Percentiles rank a stretch among this genome's conserved stretches.
Evolutionary conservation across 202 grass and related monocot genomes (phyloP).

Genomic region (Carex arenaria): DNA sequence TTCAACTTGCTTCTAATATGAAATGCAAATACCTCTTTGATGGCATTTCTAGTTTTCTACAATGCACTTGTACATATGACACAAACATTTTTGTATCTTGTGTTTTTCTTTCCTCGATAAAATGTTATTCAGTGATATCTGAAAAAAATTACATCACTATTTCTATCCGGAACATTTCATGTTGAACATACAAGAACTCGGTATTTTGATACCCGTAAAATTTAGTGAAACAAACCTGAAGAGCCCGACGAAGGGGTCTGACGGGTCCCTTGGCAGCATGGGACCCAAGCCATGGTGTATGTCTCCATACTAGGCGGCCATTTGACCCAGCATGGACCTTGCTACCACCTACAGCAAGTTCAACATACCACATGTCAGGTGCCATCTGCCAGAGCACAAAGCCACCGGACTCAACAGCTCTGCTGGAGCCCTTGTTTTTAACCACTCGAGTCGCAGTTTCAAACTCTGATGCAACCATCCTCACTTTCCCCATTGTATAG

Average conservation of each 20-base stretch:
- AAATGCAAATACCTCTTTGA: background rate
- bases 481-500: conserved; percentile 95
- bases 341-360: conserved; percentile 91
- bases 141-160: no score
- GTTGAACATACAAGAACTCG: background rate
- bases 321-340: conserved; percentile 95
- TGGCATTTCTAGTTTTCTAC: no score
- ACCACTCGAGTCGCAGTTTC: conserved; percentile 84
- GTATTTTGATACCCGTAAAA: background rate
- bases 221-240: conserved; percentile 44
- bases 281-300: conserved; percentile 96
- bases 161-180: background rate
- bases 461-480: conserved; percentile 97
- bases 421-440: conserved; percentile 71
- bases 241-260: conserved; percentile 76
- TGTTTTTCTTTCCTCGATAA: background rate
- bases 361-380: conserved; percentile 98
- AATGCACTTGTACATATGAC: background rate
- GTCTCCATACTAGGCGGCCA: conserved; percentile 92
- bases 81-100: background rate
- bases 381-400: conserved; percentile 99
- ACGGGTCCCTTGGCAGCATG: conserved; percentile 94
- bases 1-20: background rate
- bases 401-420: conserved; percentile 70
- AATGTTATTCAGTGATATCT: no score